Conservation (phyloP, 2,329 filamentous ascomycete genomes). For the Sarocladiaceae sp. region DNA sequence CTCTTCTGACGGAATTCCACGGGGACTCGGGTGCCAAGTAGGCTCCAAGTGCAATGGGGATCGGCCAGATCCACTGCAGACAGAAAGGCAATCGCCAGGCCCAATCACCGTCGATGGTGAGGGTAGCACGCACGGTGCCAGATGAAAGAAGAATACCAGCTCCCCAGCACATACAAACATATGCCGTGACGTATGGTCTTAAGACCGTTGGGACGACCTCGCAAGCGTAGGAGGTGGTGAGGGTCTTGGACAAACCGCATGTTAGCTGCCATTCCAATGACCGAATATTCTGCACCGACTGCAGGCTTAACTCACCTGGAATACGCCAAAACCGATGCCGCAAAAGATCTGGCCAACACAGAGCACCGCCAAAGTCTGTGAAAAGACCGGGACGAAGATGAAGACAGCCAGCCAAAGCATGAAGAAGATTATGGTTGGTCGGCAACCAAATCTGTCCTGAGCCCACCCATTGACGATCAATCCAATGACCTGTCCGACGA, state of each 20-base stretch:
- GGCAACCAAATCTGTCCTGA: slow-evolving; percentile 4
- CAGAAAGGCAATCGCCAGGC: slow-evolving; percentile 23
- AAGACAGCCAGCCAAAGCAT: neutral
- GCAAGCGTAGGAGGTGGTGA: slow-evolving; percentile 36
- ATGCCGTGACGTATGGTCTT: slow-evolving; percentile 33
- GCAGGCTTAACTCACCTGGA: slow-evolving; percentile 18
- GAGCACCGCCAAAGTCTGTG: slow-evolving; percentile 24
- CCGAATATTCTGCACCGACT: neutral
- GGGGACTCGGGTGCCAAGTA: slow-evolving; percentile 23
- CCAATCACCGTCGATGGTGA: neutral
- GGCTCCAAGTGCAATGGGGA: slow-evolving; percentile 20
- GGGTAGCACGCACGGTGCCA: neutral
- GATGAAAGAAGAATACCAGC: neutral
- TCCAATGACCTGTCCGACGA: slow-evolving; percentile 1
- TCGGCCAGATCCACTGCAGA: slow-evolving; percentile 28
- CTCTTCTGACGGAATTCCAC: slow-evolving; percentile 23
- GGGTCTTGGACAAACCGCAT: no score
- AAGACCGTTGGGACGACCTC: slow-evolving; percentile 29
- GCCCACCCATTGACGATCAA: neutral
- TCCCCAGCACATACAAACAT: slow-evolving; percentile 32
- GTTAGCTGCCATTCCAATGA: neutral
- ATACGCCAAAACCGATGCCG: slow-evolving; percentile 30
- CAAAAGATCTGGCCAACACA: slow-evolving; percentile 26
- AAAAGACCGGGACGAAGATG: slow-evolving; percentile 5
- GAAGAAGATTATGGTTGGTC: slow-evolving; percentile 21